A percentile compares a stretch with the other conserved stretches of the same genome.
These are phyloP conservation scores for Trichoderma brevicompactum DNA, from an alignment of 2,329 filamentous ascomycete species.

Conservation along the genomic window DNA sequence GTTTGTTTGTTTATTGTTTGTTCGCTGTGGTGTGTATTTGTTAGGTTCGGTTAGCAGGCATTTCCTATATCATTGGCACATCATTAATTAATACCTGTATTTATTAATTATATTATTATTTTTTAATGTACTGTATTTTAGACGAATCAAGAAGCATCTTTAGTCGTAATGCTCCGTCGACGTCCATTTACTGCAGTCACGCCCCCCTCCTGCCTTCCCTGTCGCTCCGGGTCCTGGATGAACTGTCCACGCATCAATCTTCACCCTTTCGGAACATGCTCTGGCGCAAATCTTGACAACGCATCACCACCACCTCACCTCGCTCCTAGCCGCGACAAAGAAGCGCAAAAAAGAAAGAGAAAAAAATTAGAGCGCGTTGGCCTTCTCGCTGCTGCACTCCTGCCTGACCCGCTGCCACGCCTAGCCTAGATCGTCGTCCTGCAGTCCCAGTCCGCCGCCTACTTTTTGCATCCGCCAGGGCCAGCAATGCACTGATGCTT, in stretches of 20 bases:
- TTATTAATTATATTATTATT: not conserved
- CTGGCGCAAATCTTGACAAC: conserved; percentile 53
- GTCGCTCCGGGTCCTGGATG: not conserved
- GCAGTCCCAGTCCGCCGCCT: not conserved
- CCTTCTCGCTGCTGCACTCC: conserved; percentile 30
- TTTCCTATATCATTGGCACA: too few relatives aligned
- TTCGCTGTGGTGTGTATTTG: too few relatives aligned
- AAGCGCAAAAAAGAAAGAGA: not conserved
- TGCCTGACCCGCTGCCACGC: conserved; percentile 38
- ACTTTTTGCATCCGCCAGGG: conserved; percentile 2
- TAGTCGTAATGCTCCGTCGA: not conserved
- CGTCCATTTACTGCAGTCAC: conserved; percentile 3
- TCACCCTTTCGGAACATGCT: conserved; percentile 37
- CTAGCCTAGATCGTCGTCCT: conserved; percentile 21
- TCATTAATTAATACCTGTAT: too few relatives aligned
- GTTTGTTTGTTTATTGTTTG: too few relatives aligned
- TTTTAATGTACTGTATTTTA: not conserved
- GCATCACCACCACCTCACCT: conserved; percentile 48
- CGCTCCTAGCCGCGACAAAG: not conserved
- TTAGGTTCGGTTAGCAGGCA: too few relatives aligned
- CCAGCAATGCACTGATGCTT: conserved; percentile 6
- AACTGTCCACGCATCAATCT: conserved; percentile 15
- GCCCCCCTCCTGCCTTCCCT: not conserved
- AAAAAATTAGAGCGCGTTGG: too few relatives aligned
- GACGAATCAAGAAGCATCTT: conserved; percentile 4